phyloP scores from a whole-genome alignment of 345 rosid species.

The Turritis glabra region DNA sequence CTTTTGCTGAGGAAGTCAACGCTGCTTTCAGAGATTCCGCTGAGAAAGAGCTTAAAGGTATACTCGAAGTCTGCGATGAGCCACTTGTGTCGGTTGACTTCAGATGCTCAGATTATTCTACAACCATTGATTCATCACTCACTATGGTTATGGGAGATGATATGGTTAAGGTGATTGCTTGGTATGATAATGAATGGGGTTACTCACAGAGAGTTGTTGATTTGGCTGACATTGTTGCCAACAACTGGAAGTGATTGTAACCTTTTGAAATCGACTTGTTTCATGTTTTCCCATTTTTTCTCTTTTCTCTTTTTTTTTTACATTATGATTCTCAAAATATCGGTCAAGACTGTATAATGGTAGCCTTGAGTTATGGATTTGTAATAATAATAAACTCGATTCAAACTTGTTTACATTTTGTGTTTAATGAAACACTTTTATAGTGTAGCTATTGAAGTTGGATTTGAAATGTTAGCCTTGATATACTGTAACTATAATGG shows the following conservation, averaged over 20 bases:
- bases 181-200: slow-evolving; percentile 99
- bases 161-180: slow-evolving; percentile 97
- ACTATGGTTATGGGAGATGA: slow-evolving; percentile 99
- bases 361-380: slow-evolving; percentile 29
- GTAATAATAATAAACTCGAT: slow-evolving; percentile 22
- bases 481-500: not conserved
- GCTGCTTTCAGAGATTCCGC: slow-evolving; percentile 86
- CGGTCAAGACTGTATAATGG: slow-evolving; percentile 18
- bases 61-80: slow-evolving; percentile 86
- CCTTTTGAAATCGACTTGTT: slow-evolving; percentile 8
- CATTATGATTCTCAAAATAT: slow-evolving; percentile 21
- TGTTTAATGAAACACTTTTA: too few relatives aligned
- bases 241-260: slow-evolving; percentile 66
- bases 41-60: slow-evolving; percentile 79
- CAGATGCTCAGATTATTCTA: slow-evolving; percentile 83
- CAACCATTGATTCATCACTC: slow-evolving; percentile 82
- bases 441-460: slow-evolving; percentile 13
- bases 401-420: too few relatives aligned
- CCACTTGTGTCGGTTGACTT: slow-evolving; percentile 93
- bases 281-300: not conserved
- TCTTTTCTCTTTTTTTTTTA: slow-evolving; percentile 4
- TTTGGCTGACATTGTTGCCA: slow-evolving; percentile 89
- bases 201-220: slow-evolving; percentile 98
- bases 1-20: slow-evolving; percentile 93
- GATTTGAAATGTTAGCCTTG: not conserved